A percentile compares a stretch with the other conserved stretches of the same genome.
phyloP scores from a whole-genome alignment of 1,139 yeast species.

The Kodamaea ohmeri region DNA sequence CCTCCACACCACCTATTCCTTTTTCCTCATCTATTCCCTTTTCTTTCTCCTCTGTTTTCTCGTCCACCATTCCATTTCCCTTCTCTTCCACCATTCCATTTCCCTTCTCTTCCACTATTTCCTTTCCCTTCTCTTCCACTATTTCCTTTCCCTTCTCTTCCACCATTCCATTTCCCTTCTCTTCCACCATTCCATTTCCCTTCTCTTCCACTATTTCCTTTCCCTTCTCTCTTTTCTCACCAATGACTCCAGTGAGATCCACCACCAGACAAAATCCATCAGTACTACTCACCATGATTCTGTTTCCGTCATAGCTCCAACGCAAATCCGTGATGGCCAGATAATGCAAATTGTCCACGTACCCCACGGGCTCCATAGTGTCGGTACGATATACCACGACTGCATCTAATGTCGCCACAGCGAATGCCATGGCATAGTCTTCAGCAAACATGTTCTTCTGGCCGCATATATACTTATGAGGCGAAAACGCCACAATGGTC shows the following conservation, averaged over 20 bases:
- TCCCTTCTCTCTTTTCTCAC: neutral
- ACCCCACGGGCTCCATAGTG: slow-evolving; percentile 62
- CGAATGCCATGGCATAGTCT: slow-evolving; percentile 81
- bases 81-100: neutral
- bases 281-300: slow-evolving; percentile 75
- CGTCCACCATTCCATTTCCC: no score
- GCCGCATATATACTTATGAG: slow-evolving; percentile 50
- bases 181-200: neutral
- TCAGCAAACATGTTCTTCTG: slow-evolving; percentile 37
- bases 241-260: slow-evolving; percentile 33
- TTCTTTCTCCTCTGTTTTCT: neutral
- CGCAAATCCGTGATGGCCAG: slow-evolving; percentile 82
- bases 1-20: neutral
- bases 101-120: neutral
- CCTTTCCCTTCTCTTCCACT: neutral
- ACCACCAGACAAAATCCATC: slow-evolving; percentile 89
- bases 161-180: no score
- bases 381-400: slow-evolving; percentile 81
- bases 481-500: slow-evolving; percentile 75
- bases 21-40: neutral
- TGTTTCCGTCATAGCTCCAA: slow-evolving; percentile 80
- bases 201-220: neutral
- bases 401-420: slow-evolving; percentile 92
- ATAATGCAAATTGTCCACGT: slow-evolving; percentile 78
- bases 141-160: no score